These are phyloP conservation scores for Pelargonium myrrhifolium DNA, from an alignment of 441 rosid species.

Conservation along the genomic window DNA sequence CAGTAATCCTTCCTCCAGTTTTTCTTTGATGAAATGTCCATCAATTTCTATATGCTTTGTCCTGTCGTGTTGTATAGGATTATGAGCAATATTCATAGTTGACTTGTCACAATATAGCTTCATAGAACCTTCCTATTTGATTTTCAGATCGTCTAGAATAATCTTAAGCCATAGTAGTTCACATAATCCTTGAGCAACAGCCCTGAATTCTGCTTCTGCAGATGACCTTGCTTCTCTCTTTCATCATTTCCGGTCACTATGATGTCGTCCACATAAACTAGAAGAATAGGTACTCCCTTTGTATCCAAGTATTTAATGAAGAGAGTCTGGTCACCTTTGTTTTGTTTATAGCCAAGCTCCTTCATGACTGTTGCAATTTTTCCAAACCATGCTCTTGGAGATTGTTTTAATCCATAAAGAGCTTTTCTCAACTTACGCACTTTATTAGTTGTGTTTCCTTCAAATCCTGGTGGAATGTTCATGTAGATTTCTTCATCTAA, in stretches of 20 bases:
- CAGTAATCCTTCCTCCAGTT: no score
- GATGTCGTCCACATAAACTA: slow-evolving; percentile 4
- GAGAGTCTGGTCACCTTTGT: slow-evolving; percentile 8
- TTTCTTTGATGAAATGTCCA: no score
- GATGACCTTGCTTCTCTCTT: not conserved
- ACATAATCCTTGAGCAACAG: no score
- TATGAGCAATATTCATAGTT: no score
- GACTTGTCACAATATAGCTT: no score
- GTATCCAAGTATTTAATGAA: not conserved
- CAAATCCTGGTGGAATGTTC: slow-evolving; percentile 3
- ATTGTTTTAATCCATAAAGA: not conserved
- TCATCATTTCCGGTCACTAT: not conserved
- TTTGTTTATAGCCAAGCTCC: not conserved
- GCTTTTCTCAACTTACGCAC: not conserved
- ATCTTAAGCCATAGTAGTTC: no score
- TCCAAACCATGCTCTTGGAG: slow-evolving; percentile 5
- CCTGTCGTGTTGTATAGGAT: no score
- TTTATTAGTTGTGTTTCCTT: not conserved
- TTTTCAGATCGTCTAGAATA: no score
- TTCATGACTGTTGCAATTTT: not conserved
- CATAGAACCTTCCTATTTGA: no score
- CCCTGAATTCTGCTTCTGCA: no score
- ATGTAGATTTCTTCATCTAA: not conserved
- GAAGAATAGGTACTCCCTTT: not conserved
- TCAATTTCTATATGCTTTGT: no score